Percentiles rank a stretch among this genome's conserved stretches.
These are phyloP conservation scores for Phytophthora ramorum DNA, from an alignment of 352 stramenopile species.

Conservation along the genomic window DNA sequence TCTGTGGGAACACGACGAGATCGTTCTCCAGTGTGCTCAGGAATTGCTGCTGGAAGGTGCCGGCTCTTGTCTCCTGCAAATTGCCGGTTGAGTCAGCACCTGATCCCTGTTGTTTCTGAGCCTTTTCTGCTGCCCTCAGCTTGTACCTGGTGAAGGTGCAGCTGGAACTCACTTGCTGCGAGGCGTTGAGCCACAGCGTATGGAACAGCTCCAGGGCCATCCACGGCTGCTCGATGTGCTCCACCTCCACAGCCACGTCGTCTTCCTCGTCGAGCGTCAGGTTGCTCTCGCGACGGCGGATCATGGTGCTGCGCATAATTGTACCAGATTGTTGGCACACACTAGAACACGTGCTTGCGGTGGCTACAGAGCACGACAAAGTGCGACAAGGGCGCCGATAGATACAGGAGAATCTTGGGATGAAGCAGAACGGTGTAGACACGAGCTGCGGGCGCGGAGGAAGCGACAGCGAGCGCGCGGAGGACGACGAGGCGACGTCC, in stretches of 20 bases:
- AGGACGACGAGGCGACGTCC: not conserved
- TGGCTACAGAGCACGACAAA: slow-evolving; percentile 3
- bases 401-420: slow-evolving; percentile 1
- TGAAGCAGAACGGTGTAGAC: not conserved
- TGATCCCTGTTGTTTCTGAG: not conserved
- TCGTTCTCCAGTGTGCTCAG: slow-evolving; percentile 58
- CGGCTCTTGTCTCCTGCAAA: not conserved
- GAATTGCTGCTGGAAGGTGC: slow-evolving; percentile 62
- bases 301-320: slow-evolving; percentile 40
- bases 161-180: slow-evolving; percentile 57
- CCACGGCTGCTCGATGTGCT: slow-evolving; percentile 57
- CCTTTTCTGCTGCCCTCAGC: not conserved
- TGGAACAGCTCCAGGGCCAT: slow-evolving; percentile 74
- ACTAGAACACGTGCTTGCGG: not conserved
- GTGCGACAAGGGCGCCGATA: not conserved
- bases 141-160: slow-evolving; percentile 60
- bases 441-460: not conserved
- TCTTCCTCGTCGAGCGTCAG: slow-evolving; percentile 75
- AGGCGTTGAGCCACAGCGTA: slow-evolving; percentile 67
- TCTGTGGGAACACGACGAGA: slow-evolving; percentile 57
- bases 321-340: slow-evolving; percentile 24
- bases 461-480: not conserved
- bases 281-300: slow-evolving; percentile 68
- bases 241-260: slow-evolving; percentile 39
- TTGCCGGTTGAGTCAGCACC: slow-evolving; percentile 1